Base-by-base conservation (phyloP, 108 stramenopile species). In the Conticribra guillardii region DNA sequence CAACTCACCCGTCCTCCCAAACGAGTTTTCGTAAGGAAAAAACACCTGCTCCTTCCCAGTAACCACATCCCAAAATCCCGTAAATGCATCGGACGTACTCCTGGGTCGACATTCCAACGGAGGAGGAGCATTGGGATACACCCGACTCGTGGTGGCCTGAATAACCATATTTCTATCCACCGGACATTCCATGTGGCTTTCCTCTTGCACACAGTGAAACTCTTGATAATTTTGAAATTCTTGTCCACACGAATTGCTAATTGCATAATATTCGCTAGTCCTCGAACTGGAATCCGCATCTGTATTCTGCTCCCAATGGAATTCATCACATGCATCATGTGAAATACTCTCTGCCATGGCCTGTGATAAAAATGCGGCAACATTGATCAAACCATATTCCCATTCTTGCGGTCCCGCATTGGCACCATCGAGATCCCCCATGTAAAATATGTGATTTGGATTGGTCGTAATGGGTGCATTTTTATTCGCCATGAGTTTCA, bases 181-280 rank as follows among this genome's bases (percentile, higher is more conserved):
- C 0, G 17, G n/a, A 46, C 81, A 82, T 45, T 73, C 71, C 81
- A 82, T 82, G 37, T 81, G 69, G 14, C 23, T 32, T 29, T 82
- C 81, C 1, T 67, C 66, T 9, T 32, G 23, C 11, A 14, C 8
- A 54, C 81, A 82, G 15, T 51, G 52, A 68, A 60, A 78, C 27
- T 73, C 71, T 28, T 73, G 66, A 58, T 82, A 82, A 44, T 73
- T 69, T 56, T 51, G 30, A 2, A 70, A 54, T 58, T 45, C 29
- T 32, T 82, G 81, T n/a, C 81, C 81, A 41, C 81, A 82, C 22
- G 76, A 37, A 54, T 82, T 82, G 45, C 76, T 78, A 15, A 68
- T 59, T 2, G 81, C 71, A 30, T 80, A 80, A 51, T 65, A 46
- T 45, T 63, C 15, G 37, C 17, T 1, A 22, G 15, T n/a, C 46